Evolutionary conservation across 2,329 filamentous ascomycete species (phyloP).

Genomic region (Hymenoscyphus salicellus): DNA sequence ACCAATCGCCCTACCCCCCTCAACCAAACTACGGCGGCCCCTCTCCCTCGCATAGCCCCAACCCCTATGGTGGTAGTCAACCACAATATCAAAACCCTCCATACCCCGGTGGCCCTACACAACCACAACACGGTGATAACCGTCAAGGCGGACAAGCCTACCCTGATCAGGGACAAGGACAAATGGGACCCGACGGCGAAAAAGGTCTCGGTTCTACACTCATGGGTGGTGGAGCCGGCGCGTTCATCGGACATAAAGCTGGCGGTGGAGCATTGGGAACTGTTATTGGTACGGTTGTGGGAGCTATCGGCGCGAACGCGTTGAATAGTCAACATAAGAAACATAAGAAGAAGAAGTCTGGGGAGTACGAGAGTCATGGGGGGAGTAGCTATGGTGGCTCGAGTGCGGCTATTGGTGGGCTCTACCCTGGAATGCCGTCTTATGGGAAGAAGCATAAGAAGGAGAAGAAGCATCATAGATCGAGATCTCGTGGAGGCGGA

Average conservation of each 20-base stretch:
- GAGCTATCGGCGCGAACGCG: slow-evolving; percentile 54
- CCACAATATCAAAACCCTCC: slow-evolving; percentile 8
- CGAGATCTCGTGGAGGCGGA: slow-evolving; percentile 18
- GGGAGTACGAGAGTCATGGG: slow-evolving; percentile 9
- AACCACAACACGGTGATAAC: slow-evolving; percentile 21
- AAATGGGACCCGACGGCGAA: slow-evolving; percentile 44
- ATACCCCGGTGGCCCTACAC: slow-evolving; percentile 14
- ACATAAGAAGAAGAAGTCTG: slow-evolving; percentile 34
- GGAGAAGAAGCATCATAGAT: slow-evolving; percentile 20
- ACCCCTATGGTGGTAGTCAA: slow-evolving; percentile 12
- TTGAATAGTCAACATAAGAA: slow-evolving; percentile 45
- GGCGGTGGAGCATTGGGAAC: slow-evolving; percentile 54
- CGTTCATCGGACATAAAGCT: slow-evolving; percentile 52
- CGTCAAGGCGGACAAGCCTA: slow-evolving; percentile 14
- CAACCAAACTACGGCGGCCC: slow-evolving; percentile 28
- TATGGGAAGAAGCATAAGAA: slow-evolving; percentile 18
- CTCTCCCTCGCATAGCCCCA: slow-evolving; percentile 23
- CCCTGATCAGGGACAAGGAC: slow-evolving; percentile 13
- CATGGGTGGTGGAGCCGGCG: slow-evolving; percentile 35
- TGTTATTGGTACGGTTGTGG: slow-evolving; percentile 50
- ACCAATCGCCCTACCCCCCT: slow-evolving; percentile 23
- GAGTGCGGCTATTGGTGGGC: slow-evolving; percentile 19
- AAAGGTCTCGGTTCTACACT: slow-evolving; percentile 38
- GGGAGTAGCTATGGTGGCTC: slow-evolving; percentile 15
- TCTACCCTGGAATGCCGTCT: slow-evolving; percentile 18